phyloP scores from a whole-genome alignment of 805 yeast genomes.

The Dipodascus albidus region DNA sequence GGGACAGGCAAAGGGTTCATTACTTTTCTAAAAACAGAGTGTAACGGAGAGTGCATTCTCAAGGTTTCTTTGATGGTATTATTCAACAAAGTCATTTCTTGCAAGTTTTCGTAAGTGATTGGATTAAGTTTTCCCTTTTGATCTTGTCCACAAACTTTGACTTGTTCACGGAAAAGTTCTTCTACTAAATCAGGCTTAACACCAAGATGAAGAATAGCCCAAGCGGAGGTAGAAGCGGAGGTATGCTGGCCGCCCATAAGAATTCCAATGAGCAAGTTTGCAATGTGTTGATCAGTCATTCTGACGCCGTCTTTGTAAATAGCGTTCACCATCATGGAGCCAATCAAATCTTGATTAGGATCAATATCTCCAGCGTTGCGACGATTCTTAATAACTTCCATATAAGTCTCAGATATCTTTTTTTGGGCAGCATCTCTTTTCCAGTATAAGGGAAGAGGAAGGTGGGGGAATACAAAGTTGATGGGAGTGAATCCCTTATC shows the following conservation, averaged over 20 bases:
- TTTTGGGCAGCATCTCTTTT: slow-evolving; percentile 82
- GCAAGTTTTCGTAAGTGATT: slow-evolving; percentile 71
- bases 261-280: slow-evolving; percentile 86
- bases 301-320: slow-evolving; percentile 86
- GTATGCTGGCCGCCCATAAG: slow-evolving; percentile 99
- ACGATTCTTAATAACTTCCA: slow-evolving; percentile 65
- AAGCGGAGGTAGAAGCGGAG: slow-evolving; percentile 89
- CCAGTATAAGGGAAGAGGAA: slow-evolving; percentile 79
- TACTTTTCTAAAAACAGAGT: slow-evolving; percentile 90
- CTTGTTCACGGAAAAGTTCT: slow-evolving; percentile 65
- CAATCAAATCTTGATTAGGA: slow-evolving; percentile 72
- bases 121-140: slow-evolving; percentile 30
- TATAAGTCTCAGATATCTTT: slow-evolving; percentile 68
- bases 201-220: slow-evolving; percentile 87
- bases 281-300: slow-evolving; percentile 93
- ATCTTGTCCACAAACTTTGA: slow-evolving; percentile 36
- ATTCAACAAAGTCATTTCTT: slow-evolving; percentile 69
- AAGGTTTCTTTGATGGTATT: slow-evolving; percentile 85
- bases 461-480: slow-evolving; percentile 88
- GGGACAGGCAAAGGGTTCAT: slow-evolving; percentile 69
- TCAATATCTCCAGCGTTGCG: slow-evolving; percentile 66
- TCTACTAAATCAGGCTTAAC: slow-evolving; percentile 80
- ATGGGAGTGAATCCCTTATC: slow-evolving; percentile 96
- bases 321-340: slow-evolving; percentile 68
- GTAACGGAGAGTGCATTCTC: slow-evolving; percentile 93